Conservation (phyloP, 2,329 filamentous ascomycete genomes). For the Alternaria metachromatica region DNA sequence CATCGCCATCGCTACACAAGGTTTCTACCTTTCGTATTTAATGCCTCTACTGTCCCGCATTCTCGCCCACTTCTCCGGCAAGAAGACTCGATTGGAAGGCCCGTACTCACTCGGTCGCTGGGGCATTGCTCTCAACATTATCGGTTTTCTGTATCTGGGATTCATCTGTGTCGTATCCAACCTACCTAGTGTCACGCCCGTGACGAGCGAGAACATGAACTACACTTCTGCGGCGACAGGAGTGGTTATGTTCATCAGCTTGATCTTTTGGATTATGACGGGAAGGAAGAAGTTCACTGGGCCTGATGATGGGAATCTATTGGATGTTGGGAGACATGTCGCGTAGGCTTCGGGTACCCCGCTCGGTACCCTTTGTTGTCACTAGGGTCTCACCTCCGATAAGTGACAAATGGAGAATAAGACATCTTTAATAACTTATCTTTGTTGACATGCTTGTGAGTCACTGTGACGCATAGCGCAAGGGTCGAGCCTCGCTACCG, state of each 20-base stretch:
- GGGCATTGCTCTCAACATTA: constrained; percentile 55
- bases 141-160: constrained; percentile 60
- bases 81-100: constrained; percentile 52
- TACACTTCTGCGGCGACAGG: constrained; percentile 65
- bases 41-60: constrained; percentile 62
- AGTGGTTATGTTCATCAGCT: constrained; percentile 59
- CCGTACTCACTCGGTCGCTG: constrained; percentile 56
- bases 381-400: too few relatives aligned
- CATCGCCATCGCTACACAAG: constrained; percentile 63
- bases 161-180: constrained; percentile 65
- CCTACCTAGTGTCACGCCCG: constrained; percentile 59
- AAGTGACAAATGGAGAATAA: too few relatives aligned
- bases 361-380: neutral
- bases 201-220: constrained; percentile 64
- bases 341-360: neutral
- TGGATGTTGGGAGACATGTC: neutral
- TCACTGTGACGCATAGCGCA: neutral
- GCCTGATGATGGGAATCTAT: constrained; percentile 44
- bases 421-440: neutral
- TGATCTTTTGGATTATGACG: constrained; percentile 60
- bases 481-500: neutral
- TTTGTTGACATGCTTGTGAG: neutral
- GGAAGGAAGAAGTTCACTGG: constrained; percentile 60
- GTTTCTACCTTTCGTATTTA: constrained; percentile 66
- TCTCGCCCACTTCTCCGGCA: constrained; percentile 53